These are phyloP conservation scores for Colletotrichum godetiae DNA, from an alignment of 2,329 filamentous ascomycete species.

Conservation along the genomic window DNA sequence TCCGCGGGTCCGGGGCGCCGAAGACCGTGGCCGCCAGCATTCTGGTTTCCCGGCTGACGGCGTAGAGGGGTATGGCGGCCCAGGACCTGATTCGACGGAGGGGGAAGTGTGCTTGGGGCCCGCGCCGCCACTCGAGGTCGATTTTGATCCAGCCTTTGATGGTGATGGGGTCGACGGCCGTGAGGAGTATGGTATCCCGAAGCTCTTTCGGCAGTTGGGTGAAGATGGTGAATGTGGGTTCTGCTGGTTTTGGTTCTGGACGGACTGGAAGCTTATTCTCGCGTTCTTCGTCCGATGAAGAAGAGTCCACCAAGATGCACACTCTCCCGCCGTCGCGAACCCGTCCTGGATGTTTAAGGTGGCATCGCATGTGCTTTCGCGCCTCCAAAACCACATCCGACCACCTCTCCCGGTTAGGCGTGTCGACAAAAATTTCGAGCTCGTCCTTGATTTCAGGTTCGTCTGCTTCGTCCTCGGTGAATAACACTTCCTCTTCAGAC, in stretches of 20 bases:
- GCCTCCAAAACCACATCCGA: not conserved
- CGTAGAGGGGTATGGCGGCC: not conserved
- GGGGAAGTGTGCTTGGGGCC: not conserved
- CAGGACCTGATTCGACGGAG: not conserved
- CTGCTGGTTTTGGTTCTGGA: not conserved
- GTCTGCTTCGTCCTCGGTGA: not conserved
- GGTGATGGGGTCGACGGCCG: not conserved
- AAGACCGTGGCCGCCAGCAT: not conserved
- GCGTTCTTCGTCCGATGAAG: not conserved
- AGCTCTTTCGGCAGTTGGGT: not conserved
- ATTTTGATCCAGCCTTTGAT: not conserved
- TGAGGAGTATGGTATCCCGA: not conserved
- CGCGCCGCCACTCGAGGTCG: not conserved
- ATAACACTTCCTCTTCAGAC: not conserved
- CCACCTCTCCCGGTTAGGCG: not conserved
- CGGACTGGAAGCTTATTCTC: not conserved
- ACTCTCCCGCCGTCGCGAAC: not conserved
- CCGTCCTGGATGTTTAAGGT: not conserved
- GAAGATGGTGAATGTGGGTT: not conserved
- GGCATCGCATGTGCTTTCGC: constrained; percentile 4
- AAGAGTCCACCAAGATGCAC: not conserved
- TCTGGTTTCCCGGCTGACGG: constrained; percentile 4
- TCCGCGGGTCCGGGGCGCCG: not conserved
- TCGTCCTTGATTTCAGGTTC: not conserved
- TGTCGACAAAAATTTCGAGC: not conserved